Evolutionary conservation across 192 early-diverging fungal genomes (phyloP).

Genomic region (Backusella circina): DNA sequence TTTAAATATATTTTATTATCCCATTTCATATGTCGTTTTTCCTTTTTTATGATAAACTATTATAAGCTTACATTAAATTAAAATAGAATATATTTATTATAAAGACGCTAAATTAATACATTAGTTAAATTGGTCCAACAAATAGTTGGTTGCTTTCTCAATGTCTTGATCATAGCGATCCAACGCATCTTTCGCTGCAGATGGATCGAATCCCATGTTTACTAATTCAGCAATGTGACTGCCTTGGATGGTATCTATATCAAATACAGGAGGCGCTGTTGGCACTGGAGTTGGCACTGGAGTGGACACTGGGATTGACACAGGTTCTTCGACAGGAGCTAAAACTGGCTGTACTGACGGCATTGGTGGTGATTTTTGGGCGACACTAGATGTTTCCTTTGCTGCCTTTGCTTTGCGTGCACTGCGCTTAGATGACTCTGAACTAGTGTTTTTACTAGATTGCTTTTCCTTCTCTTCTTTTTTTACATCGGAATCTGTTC

Average conservation of each 20-base stretch:
- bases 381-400: background rate
- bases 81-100: background rate
- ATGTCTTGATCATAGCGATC: constrained; percentile 73
- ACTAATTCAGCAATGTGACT: constrained; percentile 42
- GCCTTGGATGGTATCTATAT: background rate
- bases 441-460: background rate
- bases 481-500: background rate
- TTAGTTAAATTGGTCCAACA: constrained; percentile 51
- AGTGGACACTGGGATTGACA: background rate
- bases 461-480: constrained; percentile 4
- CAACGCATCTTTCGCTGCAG: constrained; percentile 67
- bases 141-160: constrained; percentile 71
- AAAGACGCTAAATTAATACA: background rate
- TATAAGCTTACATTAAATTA: background rate
- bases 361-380: background rate
- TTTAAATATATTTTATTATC: background rate
- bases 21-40: background rate
- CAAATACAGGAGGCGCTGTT: background rate
- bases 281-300: background rate
- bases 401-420: background rate
- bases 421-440: background rate
- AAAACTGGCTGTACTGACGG: background rate
- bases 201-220: constrained; percentile 70
- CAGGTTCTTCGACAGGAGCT: background rate
- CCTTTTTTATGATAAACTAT: too few species aligned